Conservation (phyloP, 2,329 filamentous ascomycete species). For the Alternaria tenuissima region DNA sequence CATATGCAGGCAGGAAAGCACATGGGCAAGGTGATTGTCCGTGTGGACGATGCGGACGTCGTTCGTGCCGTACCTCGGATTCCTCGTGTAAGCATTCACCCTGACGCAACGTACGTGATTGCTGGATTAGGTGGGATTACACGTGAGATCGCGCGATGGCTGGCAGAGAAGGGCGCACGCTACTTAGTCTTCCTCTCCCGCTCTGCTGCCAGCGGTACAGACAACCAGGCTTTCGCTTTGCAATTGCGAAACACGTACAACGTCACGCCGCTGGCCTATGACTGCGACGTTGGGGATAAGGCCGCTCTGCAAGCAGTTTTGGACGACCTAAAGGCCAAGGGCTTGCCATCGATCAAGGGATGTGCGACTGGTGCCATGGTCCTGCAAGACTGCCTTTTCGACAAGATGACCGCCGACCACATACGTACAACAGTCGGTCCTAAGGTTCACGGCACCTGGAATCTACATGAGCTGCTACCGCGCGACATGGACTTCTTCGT, state of each 20-base stretch:
- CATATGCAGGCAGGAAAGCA: slow-evolving; percentile 45
- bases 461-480: slow-evolving; percentile 30
- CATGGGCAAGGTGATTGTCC: slow-evolving; percentile 53
- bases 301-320: slow-evolving; percentile 4
- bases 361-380: slow-evolving; percentile 42
- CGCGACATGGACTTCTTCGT: slow-evolving; percentile 35
- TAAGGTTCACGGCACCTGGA: slow-evolving; percentile 49
- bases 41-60: slow-evolving; percentile 27
- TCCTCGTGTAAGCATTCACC: slow-evolving; percentile 7
- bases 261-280: slow-evolving; percentile 3
- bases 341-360: slow-evolving; percentile 36
- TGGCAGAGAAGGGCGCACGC: slow-evolving; percentile 29
- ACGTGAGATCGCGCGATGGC: slow-evolving; percentile 26
- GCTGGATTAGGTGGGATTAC: slow-evolving; percentile 33
- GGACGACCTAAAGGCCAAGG: slow-evolving; percentile 2
- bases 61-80: slow-evolving; percentile 5
- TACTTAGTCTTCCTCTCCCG: slow-evolving; percentile 32
- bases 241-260: slow-evolving; percentile 7
- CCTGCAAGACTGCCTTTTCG: slow-evolving; percentile 23
- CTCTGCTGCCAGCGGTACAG: slow-evolving; percentile 8
- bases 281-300: slow-evolving; percentile 7
- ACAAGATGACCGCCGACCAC: slow-evolving; percentile 18
- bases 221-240: slow-evolving; percentile 7
- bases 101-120: slow-evolving; percentile 32
- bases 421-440: slow-evolving; percentile 15